Evolutionary conservation across 345 rosid genomes (phyloP).

Genomic region (Populus alba): DNA sequence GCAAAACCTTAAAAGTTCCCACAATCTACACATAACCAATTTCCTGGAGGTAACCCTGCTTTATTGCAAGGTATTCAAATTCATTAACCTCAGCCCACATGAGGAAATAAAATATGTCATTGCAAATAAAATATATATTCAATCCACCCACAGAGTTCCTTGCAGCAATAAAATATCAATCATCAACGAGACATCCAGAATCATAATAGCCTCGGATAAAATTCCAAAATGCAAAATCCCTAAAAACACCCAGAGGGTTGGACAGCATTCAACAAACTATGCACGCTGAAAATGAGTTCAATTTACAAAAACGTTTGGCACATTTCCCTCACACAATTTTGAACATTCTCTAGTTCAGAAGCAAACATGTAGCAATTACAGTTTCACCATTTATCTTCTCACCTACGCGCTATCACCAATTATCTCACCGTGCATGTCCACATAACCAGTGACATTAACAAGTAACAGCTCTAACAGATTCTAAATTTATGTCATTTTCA

Average conservation of each 20-base stretch:
- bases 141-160: neutral
- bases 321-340: neutral
- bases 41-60: neutral
- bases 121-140: neutral
- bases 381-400: neutral
- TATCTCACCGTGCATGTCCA: neutral
- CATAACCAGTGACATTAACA: neutral
- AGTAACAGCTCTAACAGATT: neutral
- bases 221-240: neutral
- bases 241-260: neutral
- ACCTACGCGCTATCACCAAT: neutral
- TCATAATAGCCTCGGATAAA: neutral
- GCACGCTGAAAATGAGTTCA: neutral
- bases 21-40: neutral
- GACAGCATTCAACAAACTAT: neutral
- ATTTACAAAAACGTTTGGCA: neutral
- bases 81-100: neutral
- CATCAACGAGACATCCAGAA: neutral
- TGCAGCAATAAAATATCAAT: neutral
- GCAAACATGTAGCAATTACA: neutral
- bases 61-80: neutral
- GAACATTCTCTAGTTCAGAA: neutral
- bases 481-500: neutral
- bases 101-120: neutral
- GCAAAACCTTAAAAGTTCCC: neutral